These are phyloP conservation scores for Gastrolobium villosum DNA, from an alignment of 306 rosid genomes.

Conservation along the genomic window DNA sequence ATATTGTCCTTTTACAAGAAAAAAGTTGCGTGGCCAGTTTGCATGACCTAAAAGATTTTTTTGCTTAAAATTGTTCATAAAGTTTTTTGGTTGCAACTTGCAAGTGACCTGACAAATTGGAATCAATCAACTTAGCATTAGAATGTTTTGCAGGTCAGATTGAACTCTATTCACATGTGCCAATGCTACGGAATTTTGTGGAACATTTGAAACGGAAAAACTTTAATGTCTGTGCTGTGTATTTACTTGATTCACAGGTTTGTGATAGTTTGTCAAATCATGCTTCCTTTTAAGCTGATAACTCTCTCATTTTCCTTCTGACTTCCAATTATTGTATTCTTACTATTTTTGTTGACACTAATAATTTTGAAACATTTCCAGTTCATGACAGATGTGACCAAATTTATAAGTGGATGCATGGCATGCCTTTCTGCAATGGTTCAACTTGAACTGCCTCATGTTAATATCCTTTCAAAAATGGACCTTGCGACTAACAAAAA, in stretches of 20 bases:
- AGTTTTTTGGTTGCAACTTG: constrained; percentile 28
- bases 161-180: constrained; percentile 91
- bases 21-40: constrained; percentile 8
- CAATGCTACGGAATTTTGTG: constrained; percentile 83
- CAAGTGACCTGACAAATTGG: constrained; percentile 9
- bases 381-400: constrained; percentile 92
- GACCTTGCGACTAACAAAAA: constrained; percentile 85
- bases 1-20: constrained; percentile 1
- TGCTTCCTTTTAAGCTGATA: constrained; percentile 20
- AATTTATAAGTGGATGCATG: constrained; percentile 98
- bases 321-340: constrained; percentile 5
- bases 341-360: constrained; percentile 19
- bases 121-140: constrained; percentile 27
- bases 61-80: constrained; percentile 7
- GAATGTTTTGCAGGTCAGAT: constrained; percentile 78
- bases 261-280: constrained; percentile 37
- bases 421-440: constrained; percentile 87
- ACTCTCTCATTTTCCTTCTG: constrained; percentile 12
- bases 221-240: constrained; percentile 88
- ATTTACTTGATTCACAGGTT: constrained; percentile 96
- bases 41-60: neutral
- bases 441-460: constrained; percentile 92
- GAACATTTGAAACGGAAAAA: constrained; percentile 84
- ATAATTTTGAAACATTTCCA: constrained; percentile 42
- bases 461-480: constrained; percentile 95